Percentiles rank a stretch among this genome's conserved stretches.
These are phyloP conservation scores for Carex arenaria DNA, from an alignment of 202 grass and related monocot species.

Conservation along the genomic window DNA sequence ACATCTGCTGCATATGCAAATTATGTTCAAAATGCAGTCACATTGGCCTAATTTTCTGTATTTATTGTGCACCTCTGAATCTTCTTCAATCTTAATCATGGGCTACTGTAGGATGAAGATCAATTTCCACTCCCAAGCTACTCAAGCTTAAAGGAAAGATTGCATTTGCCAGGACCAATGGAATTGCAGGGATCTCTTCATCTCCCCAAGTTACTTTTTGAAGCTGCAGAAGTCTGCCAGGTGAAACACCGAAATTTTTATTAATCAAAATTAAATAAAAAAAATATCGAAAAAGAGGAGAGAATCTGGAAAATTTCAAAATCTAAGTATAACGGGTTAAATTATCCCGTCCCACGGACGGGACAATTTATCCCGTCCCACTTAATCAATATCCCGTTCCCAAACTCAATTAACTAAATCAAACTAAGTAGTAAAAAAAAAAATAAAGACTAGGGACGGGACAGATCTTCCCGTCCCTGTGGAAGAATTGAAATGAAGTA, in stretches of 20 bases:
- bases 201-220: constrained; percentile 49
- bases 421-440: too few relatives aligned
- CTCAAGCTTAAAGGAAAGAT: constrained; percentile 62
- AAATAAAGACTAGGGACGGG: too few relatives aligned
- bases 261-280: too few relatives aligned
- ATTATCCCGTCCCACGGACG: too few relatives aligned
- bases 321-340: too few relatives aligned
- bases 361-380: too few relatives aligned
- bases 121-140: constrained; percentile 55
- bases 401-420: too few relatives aligned
- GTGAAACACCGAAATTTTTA: constrained; percentile 25
- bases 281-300: too few relatives aligned
- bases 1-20: neutral
- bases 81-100: neutral
- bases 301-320: too few relatives aligned
- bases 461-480: too few relatives aligned
- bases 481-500: neutral
- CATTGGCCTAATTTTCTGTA: neutral
- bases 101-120: constrained; percentile 3
- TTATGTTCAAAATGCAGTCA: neutral
- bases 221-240: constrained; percentile 78
- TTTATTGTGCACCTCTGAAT: neutral
- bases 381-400: too few relatives aligned
- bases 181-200: constrained; percentile 44
- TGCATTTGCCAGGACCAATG: constrained; percentile 33